Evolutionary conservation across 1,284 basidiomycete species (phyloP).

Genomic region (Cryptococcus sp.): DNA sequence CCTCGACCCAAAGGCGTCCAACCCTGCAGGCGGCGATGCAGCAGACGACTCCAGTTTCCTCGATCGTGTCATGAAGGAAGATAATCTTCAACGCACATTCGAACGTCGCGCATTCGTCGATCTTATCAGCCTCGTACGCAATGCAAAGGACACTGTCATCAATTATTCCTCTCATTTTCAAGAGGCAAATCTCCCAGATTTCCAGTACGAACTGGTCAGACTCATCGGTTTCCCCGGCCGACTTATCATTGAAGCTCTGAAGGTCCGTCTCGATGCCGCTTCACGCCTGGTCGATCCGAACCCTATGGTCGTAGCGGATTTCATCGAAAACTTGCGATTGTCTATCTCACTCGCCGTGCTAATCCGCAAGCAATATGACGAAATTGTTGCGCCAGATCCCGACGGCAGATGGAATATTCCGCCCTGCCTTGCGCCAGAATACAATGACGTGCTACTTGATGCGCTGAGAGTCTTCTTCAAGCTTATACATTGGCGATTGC

Average conservation of each 20-base stretch:
- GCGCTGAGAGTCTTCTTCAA: conserved; percentile 90
- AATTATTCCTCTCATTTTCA: conserved; percentile 58
- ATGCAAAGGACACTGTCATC: conserved; percentile 85
- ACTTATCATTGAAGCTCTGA: conserved; percentile 87
- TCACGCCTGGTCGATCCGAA: conserved; percentile 83
- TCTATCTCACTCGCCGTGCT: conserved; percentile 91
- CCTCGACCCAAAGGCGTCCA: conserved; percentile 40
- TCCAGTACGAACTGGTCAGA: conserved; percentile 88
- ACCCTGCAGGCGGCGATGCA: conserved; percentile 28
- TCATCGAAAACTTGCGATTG: conserved; percentile 89
- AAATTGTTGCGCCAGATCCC: conserved; percentile 81
- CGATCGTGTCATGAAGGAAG: conserved; percentile 93
- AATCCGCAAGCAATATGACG: conserved; percentile 91
- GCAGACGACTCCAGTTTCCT: conserved; percentile 78
- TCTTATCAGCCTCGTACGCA: conserved; percentile 80
- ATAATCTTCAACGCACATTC: conserved; percentile 89
- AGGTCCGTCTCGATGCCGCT: conserved; percentile 86
- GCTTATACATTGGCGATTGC: conserved; percentile 92
- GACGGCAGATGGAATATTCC: conserved; percentile 86
- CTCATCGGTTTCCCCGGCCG: conserved; percentile 94
- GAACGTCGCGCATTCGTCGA: conserved; percentile 89
- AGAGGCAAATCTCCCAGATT: conserved; percentile 83
- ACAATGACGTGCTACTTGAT: conserved; percentile 85
- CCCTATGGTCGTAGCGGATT: conserved; percentile 89
- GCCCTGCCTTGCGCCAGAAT: conserved; percentile 81